Percentiles rank a stretch among this genome's conserved stretches.
phyloP scores from a whole-genome alignment of 2,329 filamentous ascomycete species.

The Cercospora sesami region DNA sequence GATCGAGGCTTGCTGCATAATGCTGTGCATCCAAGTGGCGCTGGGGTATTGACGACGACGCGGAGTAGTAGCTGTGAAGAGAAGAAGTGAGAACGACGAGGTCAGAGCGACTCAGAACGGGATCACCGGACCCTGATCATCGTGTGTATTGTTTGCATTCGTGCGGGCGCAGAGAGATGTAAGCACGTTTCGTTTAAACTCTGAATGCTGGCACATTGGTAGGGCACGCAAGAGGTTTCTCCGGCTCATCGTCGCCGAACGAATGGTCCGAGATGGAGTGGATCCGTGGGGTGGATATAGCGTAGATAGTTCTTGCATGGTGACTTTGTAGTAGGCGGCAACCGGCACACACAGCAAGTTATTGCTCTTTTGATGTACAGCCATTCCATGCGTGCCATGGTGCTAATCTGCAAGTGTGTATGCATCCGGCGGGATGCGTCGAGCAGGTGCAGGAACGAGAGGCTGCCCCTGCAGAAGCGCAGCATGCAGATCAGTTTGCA shows the following conservation, averaged over 20 bases:
- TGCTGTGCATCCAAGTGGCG: background rate
- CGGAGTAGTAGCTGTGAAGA: background rate
- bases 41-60: background rate
- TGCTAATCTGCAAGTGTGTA: background rate
- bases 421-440: background rate
- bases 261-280: background rate
- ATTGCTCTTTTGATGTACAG: background rate
- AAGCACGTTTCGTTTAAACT: constrained; percentile 1
- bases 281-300: background rate
- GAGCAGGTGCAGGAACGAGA: background rate
- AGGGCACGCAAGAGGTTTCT: background rate
- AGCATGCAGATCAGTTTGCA: background rate
- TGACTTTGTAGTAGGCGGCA: background rate
- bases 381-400: background rate
- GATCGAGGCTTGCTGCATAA: background rate
- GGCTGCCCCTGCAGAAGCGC: constrained; percentile 3
- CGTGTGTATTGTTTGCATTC: background rate
- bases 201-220: background rate
- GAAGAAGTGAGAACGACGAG: background rate
- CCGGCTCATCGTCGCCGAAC: background rate
- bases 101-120: background rate
- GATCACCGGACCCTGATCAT: constrained; percentile 5
- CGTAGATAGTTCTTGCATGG: too few relatives aligned
- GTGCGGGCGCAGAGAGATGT: background rate
- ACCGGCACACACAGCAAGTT: background rate